phyloP scores from a whole-genome alignment of 2,329 filamentous ascomycete species.

The Penicillium sclerotigenum region DNA sequence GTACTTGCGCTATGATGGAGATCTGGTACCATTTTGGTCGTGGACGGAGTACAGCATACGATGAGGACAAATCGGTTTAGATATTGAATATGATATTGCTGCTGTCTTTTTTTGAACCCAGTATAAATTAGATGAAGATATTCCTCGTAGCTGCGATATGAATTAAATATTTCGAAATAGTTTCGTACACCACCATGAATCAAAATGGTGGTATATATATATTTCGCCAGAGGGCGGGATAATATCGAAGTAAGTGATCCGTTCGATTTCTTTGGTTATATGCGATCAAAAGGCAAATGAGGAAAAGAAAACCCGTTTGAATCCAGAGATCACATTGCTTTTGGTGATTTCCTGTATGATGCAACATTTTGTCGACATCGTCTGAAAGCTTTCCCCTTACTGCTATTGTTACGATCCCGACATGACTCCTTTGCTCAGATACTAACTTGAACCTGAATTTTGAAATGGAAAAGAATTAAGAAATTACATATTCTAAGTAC shows the following conservation, averaged over 20 bases:
- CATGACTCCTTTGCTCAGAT: not conserved
- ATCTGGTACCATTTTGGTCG: not conserved
- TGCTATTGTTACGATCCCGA: not conserved
- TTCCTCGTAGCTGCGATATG: not conserved
- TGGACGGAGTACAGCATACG: not conserved
- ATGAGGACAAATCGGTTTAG: not conserved
- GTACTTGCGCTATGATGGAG: not conserved
- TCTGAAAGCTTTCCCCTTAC: not conserved
- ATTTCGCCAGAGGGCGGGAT: accelerated
- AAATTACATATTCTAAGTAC: not conserved
- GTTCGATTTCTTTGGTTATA: not conserved
- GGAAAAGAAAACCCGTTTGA: not conserved
- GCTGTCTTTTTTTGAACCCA: not conserved
- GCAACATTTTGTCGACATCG: constrained; percentile 3
- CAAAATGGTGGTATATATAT: not conserved
- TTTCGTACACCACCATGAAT: not conserved
- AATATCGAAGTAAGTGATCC: not conserved
- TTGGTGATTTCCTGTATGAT: not conserved
- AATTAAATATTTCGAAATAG: not conserved
- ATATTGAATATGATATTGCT: not conserved
- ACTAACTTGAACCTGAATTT: not conserved
- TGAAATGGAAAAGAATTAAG: not conserved
- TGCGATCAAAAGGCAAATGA: not conserved
- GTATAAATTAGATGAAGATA: not conserved
- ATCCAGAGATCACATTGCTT: not conserved